A percentile compares a stretch with the other conserved stretches of the same genome.
Evolutionary conservation across 192 early-diverging fungal species (phyloP).

Genomic region (Allomyces arbusculus): DNA sequence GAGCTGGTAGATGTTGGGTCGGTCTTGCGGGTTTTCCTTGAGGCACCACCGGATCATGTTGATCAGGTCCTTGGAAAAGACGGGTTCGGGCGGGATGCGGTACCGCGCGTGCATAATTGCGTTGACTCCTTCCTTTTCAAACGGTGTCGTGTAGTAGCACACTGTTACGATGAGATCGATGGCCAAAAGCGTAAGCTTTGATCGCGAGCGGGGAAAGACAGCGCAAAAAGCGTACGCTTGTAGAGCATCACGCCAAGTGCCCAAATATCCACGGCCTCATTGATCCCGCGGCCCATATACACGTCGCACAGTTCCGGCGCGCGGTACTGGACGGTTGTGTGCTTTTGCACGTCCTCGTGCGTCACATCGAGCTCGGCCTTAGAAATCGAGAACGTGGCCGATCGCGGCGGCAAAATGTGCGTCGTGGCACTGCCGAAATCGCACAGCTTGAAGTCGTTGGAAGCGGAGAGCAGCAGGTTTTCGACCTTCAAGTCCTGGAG

Average conservation of each 20-base stretch:
- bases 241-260: constrained; percentile 86
- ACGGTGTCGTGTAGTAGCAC: constrained; percentile 87
- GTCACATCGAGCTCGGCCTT: not conserved
- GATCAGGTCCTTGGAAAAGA: constrained; percentile 33
- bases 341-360: constrained; percentile 10
- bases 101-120: constrained; percentile 79
- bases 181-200: no score
- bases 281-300: constrained; percentile 58
- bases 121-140: constrained; percentile 69
- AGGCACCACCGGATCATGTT: constrained; percentile 40
- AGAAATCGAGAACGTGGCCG: not conserved
- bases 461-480: constrained; percentile 43
- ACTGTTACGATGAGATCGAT: no score
- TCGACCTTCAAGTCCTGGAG: constrained; percentile 45
- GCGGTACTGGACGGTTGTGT: constrained; percentile 86
- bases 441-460: constrained; percentile 63
- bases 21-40: constrained; percentile 45
- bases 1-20: constrained; percentile 66
- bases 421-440: constrained; percentile 87
- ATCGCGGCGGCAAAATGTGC: constrained; percentile 11
- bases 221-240: constrained; percentile 32
- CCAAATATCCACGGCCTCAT: constrained; percentile 60
- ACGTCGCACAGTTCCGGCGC: constrained; percentile 90
- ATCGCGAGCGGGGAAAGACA: no score
- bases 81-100: constrained; percentile 49